Evolutionary conservation across 371 early-diverging fungal genomes (phyloP).

Genomic region (Apophysomyces ossiformis): DNA sequence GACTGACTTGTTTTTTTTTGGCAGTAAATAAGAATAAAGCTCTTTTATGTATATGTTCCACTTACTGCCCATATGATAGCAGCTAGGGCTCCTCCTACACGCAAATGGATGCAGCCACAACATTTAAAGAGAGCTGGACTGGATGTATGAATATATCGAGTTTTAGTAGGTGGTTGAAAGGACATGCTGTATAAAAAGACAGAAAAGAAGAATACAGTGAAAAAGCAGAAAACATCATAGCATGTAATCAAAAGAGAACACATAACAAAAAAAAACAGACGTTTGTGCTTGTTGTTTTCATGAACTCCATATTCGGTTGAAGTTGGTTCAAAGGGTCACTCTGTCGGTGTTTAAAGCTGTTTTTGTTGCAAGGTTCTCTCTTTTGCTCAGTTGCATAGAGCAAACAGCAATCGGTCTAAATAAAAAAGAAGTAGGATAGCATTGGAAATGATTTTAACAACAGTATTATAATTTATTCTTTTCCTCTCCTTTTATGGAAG

Average conservation of each 20-base stretch:
- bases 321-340: too few relatives aligned
- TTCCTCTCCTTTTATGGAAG: background rate
- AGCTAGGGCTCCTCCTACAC: conserved; percentile 38
- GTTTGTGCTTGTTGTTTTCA: conserved; percentile 6
- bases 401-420: too few relatives aligned
- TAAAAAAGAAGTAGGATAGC: too few relatives aligned
- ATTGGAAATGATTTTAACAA: too few relatives aligned
- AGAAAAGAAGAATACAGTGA: background rate
- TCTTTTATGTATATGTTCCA: background rate
- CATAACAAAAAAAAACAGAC: conserved; percentile 9
- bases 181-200: conserved; percentile 13
- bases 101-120: conserved; percentile 54
- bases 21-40: background rate
- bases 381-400: too few relatives aligned
- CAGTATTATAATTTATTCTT: background rate
- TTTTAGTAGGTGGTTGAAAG: conserved; percentile 19
- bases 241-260: background rate
- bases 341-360: too few relatives aligned
- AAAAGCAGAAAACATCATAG: too few relatives aligned
- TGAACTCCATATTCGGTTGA: background rate
- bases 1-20: conserved; percentile 13
- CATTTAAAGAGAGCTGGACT: conserved; percentile 44
- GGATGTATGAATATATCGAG: conserved; percentile 36
- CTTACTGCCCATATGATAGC: conserved; percentile 51
- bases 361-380: too few relatives aligned